Evolutionary conservation across 2,329 filamentous ascomycete species (phyloP).

Genomic region (Fusarium graminum): DNA sequence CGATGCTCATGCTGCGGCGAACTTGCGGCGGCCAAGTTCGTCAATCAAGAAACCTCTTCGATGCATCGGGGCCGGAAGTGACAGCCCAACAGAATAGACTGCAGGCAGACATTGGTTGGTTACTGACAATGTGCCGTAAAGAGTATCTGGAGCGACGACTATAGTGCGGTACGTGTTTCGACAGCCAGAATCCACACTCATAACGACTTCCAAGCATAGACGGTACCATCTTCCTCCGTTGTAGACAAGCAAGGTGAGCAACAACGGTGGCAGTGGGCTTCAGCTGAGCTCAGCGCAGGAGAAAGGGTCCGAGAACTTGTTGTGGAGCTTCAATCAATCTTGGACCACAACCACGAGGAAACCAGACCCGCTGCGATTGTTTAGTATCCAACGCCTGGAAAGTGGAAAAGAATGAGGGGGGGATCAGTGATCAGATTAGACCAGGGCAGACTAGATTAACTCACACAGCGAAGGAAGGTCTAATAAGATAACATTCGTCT

Average conservation of each 20-base stretch:
- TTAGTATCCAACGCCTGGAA: conserved; percentile 14
- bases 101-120: background rate
- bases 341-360: conserved; percentile 26
- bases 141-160: conserved; percentile 19
- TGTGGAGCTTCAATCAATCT: conserved; percentile 35
- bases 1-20: conserved; percentile 15
- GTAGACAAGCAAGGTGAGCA: conserved; percentile 29
- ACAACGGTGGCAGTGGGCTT: conserved; percentile 19
- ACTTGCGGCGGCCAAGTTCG: conserved; percentile 3
- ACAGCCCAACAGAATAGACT: conserved; percentile 10
- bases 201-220: conserved; percentile 15
- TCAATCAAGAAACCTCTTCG: conserved; percentile 1
- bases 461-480: too few species aligned
- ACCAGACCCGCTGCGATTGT: conserved; percentile 28
- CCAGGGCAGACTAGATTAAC: conserved; percentile 6
- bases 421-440: background rate
- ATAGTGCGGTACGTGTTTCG: conserved; percentile 28
- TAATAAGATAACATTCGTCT: conserved; percentile 15
- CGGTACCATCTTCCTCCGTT: conserved; percentile 30
- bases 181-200: conserved; percentile 18
- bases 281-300: conserved; percentile 29
- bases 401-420: conserved; percentile 15
- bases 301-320: conserved; percentile 39
- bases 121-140: conserved; percentile 18
- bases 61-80: conserved; percentile 5